Conservation (phyloP, 148 eudicot genomes). For the Silene conica region DNA sequence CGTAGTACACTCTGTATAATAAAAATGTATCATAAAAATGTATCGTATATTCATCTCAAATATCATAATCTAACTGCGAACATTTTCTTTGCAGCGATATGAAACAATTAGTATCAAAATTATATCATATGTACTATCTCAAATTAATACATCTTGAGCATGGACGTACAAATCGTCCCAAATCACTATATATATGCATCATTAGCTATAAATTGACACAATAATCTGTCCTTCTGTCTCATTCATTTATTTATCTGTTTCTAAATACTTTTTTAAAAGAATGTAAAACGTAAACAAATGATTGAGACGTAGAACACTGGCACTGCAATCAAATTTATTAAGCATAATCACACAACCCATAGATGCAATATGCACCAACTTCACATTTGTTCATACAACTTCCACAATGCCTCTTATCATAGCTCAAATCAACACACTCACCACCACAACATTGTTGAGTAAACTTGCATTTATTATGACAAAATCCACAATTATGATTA, state of each 20-base stretch:
- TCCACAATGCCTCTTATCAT: slow-evolving; percentile 69
- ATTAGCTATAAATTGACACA: background rate
- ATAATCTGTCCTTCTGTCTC: too few species aligned
- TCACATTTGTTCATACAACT: slow-evolving; percentile 45
- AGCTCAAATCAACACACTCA: slow-evolving; percentile 44
- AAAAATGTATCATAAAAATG: too few species aligned
- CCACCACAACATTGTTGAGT: slow-evolving; percentile 52
- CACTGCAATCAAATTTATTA: slow-evolving; percentile 15
- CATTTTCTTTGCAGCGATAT: background rate
- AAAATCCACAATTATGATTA: slow-evolving; percentile 46
- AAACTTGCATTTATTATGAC: slow-evolving; percentile 46
- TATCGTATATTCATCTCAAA: background rate
- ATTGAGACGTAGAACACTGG: too few species aligned
- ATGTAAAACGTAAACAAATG: too few species aligned
- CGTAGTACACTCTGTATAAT: too few species aligned
- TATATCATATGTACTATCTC: background rate
- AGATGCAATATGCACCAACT: slow-evolving; percentile 33
- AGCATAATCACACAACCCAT: slow-evolving; percentile 71
- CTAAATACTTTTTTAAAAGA: too few species aligned
- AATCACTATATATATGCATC: background rate
- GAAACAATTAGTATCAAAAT: background rate
- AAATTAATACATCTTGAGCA: background rate
- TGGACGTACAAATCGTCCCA: background rate
- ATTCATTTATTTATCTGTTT: too few species aligned
- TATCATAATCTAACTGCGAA: background rate